Base-by-base conservation (phyloP, 2,329 filamentous ascomycete genomes). In the Diaporthe sp. region DNA sequence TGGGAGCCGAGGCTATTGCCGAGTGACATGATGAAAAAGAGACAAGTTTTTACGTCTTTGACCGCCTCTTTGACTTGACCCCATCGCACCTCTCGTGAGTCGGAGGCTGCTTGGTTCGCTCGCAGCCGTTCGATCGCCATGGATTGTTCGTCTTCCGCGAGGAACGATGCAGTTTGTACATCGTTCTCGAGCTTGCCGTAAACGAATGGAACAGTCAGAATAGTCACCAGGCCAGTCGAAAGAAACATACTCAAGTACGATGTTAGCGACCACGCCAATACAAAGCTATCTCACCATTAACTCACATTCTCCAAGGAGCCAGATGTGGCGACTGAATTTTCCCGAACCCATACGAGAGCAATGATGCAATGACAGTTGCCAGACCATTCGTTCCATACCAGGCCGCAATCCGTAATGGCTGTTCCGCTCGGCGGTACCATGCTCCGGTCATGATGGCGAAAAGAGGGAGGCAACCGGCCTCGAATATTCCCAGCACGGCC, bases 21-120 rank as follows among this genome's bases (percentile, higher is more conserved):
- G 47, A 94, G 81, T 0, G 89, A 85, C 85, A 94, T 90, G 37
- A 81, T 87, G 67, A 93, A 85, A 85, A 91, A 94, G 5, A 94
- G 85, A 79, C 90, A 90, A 0, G 86, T 88, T 81, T 90, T 90
- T 22, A 85, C 84, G 73, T 90, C 89, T 0, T 86, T 74, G 4
- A 86, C 78, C 0, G 85, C 82, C 76, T 91, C 88, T 22, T 89
- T 86, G 1, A 93, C 85, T 77, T 97, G 94, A 31, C 89, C 87
- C 84, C 88, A 86, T 77, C 93, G 93, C 83, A 93, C 94, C 77
- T 93, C 88, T 78, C 92, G 91, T 76, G 91, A 93, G 1, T 92
- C 93, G 22, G 94, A 92, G 0, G 94, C 94, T 76, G 94, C 94
- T 81, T 95, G 91, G 79, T 96, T 96, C 31, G 91, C 87, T 0